Percentiles rank a stretch among this genome's conserved stretches.
Evolutionary conservation across 352 stramenopile genomes (phyloP).

Genomic region (Pythium pyrilobum): DNA sequence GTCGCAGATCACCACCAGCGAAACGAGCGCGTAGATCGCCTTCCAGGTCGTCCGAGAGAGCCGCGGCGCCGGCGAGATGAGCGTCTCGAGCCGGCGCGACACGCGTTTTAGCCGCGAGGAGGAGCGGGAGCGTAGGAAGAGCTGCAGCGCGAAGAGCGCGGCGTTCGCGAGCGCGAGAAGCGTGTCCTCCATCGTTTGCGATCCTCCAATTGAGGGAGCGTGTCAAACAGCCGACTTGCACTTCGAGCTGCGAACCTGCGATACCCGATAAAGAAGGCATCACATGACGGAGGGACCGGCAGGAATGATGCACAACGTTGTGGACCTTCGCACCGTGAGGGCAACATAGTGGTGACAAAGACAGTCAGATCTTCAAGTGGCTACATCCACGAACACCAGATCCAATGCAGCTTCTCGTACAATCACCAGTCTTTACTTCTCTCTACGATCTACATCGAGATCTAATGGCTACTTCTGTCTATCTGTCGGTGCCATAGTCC

Average conservation of each 20-base stretch:
- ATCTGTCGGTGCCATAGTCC: not conserved
- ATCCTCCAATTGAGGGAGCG: no score
- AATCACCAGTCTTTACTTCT: no score
- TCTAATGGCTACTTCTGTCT: no score
- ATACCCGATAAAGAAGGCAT: no score
- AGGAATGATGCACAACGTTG: no score
- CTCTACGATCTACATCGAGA: no score
- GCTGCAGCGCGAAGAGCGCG: constrained; percentile 6
- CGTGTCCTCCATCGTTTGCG: constrained; percentile 1
- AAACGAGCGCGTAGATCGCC: constrained; percentile 18
- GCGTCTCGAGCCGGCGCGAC: constrained; percentile 12
- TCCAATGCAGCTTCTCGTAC: no score
- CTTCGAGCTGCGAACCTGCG: no score
- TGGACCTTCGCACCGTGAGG: no score
- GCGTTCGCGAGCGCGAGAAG: constrained; percentile 10
- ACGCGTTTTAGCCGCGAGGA: not conserved
- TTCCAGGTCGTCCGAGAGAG: constrained; percentile 16
- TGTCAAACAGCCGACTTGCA: no score
- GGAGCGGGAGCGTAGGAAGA: not conserved
- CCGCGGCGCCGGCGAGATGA: constrained; percentile 16
- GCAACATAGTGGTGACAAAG: no score
- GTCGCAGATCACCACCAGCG: constrained; percentile 8
- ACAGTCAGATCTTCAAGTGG: not conserved
- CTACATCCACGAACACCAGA: not conserved
- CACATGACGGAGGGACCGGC: no score